Conservation (phyloP, 2,329 filamentous ascomycete genomes). For the Waltergamsia citrina region DNA sequence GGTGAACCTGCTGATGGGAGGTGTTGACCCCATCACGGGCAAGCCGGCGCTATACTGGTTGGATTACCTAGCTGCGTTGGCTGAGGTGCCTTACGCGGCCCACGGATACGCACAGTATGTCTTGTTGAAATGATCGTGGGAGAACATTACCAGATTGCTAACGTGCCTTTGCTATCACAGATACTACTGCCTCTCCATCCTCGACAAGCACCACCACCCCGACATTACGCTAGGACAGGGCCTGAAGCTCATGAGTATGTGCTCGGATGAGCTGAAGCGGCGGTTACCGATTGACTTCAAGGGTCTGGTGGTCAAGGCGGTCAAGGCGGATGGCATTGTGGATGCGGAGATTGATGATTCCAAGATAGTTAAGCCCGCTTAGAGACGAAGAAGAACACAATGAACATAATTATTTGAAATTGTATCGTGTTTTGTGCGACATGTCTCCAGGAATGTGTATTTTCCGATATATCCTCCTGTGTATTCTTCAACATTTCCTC, state of each 20-base stretch:
- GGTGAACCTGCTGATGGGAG: constrained; percentile 91
- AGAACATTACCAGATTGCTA: constrained; percentile 2
- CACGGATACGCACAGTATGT: constrained; percentile 94
- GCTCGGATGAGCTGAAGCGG: constrained; percentile 93
- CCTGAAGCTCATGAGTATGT: constrained; percentile 87
- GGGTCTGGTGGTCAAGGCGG: constrained; percentile 86
- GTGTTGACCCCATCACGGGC: constrained; percentile 83
- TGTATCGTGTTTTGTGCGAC: too few relatives aligned
- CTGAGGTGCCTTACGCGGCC: constrained; percentile 85
- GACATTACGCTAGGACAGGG: constrained; percentile 85
- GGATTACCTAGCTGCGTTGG: constrained; percentile 87
- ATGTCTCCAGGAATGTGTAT: too few relatives aligned
- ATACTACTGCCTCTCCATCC: constrained; percentile 95
- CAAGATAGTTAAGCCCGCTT: constrained; percentile 56
- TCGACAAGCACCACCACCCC: constrained; percentile 97
- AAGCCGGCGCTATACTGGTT: constrained; percentile 94
- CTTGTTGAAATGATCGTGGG: background rate
- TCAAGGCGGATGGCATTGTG: constrained; percentile 76
- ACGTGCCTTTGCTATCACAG: constrained; percentile 25
- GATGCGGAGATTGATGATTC: constrained; percentile 82
- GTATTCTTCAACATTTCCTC: too few relatives aligned
- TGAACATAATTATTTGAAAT: background rate
- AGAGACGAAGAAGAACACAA: background rate
- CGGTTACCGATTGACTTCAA: constrained; percentile 98
- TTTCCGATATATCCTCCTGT: too few relatives aligned